Evolutionary conservation across 2,329 filamentous ascomycete genomes (phyloP).

Genomic region (Emmonsiellopsis sp.): DNA sequence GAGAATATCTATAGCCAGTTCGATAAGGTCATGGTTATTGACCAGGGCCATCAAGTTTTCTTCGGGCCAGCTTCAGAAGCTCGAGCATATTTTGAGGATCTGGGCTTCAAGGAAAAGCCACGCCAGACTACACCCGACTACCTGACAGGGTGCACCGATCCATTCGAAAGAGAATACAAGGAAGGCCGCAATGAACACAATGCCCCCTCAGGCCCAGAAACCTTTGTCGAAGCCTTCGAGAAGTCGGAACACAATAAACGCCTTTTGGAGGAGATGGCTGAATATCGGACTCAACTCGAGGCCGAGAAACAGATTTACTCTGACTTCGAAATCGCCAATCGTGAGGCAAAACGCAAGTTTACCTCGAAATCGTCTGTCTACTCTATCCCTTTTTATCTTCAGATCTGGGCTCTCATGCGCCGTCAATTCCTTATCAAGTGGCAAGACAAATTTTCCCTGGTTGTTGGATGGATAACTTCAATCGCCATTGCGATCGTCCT

Average conservation of each 20-base stretch:
- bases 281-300: constrained; percentile 56
- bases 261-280: constrained; percentile 40
- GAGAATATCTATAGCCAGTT: constrained; percentile 72
- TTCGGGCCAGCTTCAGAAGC: constrained; percentile 62
- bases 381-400: constrained; percentile 68
- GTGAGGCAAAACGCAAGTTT: constrained; percentile 66
- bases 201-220: constrained; percentile 59
- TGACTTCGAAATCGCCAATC: constrained; percentile 67
- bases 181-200: constrained; percentile 40
- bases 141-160: constrained; percentile 70
- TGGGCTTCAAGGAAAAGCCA: constrained; percentile 66
- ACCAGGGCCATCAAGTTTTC: constrained; percentile 65
- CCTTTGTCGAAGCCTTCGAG: constrained; percentile 53
- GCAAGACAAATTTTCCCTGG: constrained; percentile 65
- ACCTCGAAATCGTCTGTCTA: constrained; percentile 68
- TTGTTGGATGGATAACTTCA: constrained; percentile 59
- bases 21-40: constrained; percentile 77
- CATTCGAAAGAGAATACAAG: constrained; percentile 71
- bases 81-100: constrained; percentile 62
- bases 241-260: constrained; percentile 39
- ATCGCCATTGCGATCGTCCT: constrained; percentile 68
- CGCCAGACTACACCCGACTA: constrained; percentile 76
- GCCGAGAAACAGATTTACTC: constrained; percentile 59
- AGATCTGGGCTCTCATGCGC: constrained; percentile 51
- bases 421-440: constrained; percentile 68